Conservation (phyloP, 1,284 basidiomycete species). For the Earliella scabrosa region DNA sequence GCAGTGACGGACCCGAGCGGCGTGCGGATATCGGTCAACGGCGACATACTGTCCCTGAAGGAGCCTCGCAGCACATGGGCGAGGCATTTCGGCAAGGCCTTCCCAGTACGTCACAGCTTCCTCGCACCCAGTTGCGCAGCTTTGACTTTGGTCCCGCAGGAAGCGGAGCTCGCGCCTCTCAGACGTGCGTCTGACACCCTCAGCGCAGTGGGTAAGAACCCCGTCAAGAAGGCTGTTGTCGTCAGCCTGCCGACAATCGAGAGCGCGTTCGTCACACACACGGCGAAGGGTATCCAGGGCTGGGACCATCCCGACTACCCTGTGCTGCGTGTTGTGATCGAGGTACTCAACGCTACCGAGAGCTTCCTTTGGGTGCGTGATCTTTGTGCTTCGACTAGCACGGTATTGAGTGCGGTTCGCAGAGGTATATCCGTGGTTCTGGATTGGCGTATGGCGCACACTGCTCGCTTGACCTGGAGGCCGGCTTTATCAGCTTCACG, state of each 20-base stretch:
- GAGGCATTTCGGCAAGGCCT: slow-evolving; percentile 64
- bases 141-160: slow-evolving; percentile 30
- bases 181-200: slow-evolving; percentile 75
- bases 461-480: slow-evolving; percentile 80
- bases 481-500: slow-evolving; percentile 81
- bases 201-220: slow-evolving; percentile 75
- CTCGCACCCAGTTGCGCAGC: not conserved
- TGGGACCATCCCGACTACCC: slow-evolving; percentile 87
- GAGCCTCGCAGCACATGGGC: slow-evolving; percentile 77
- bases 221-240: slow-evolving; percentile 79
- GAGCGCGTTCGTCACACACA: slow-evolving; percentile 87
- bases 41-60: slow-evolving; percentile 78
- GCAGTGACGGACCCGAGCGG: slow-evolving; percentile 82
- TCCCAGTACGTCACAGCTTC: slow-evolving; percentile 58
- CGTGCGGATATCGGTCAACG: slow-evolving; percentile 87
- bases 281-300: slow-evolving; percentile 79
- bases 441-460: slow-evolving; percentile 95
- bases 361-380: slow-evolving; percentile 87
- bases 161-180: slow-evolving; percentile 66
- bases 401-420: slow-evolving; percentile 20
- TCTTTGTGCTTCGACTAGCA: not conserved
- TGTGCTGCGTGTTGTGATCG: slow-evolving; percentile 82
- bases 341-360: slow-evolving; percentile 93
- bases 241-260: slow-evolving; percentile 94
- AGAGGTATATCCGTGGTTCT: slow-evolving; percentile 87